phyloP scores from a whole-genome alignment of 2,329 filamentous ascomycete genomes.

The Didymella keratinophila region DNA sequence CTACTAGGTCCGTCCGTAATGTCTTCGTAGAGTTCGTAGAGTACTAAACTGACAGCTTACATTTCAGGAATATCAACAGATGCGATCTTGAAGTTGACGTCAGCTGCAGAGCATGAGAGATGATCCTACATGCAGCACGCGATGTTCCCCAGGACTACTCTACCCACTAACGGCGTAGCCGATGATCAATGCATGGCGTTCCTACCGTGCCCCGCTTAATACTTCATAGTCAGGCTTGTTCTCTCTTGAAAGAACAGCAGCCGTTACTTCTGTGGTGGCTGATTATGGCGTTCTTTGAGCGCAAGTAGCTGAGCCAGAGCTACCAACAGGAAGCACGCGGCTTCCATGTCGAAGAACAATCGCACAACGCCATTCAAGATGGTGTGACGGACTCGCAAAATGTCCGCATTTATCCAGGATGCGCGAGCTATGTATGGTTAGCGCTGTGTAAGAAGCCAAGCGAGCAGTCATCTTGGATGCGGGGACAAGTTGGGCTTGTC shows the following conservation, averaged over 20 bases:
- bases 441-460: slow-evolving; percentile 11
- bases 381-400: slow-evolving; percentile 3
- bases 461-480: slow-evolving; percentile 7
- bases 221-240: not conserved
- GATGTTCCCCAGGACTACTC: not conserved
- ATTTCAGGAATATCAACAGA: not conserved
- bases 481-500: slow-evolving; percentile 10
- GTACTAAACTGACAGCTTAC: no score
- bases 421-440: not conserved
- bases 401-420: not conserved
- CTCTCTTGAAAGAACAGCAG: not conserved
- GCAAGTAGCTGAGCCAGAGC: not conserved
- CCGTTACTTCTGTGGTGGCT: not conserved
- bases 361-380: not conserved
- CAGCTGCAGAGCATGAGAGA: not conserved
- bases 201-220: not conserved
- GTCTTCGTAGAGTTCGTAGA: no score
- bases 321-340: not conserved
- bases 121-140: not conserved
- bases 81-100: not conserved
- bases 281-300: not conserved
- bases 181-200: not conserved
- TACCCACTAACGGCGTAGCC: not conserved
- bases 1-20: no score
- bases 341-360: not conserved